These are phyloP conservation scores for Epithele typhae DNA, from an alignment of 768 basidiomycete species.

Conservation along the genomic window DNA sequence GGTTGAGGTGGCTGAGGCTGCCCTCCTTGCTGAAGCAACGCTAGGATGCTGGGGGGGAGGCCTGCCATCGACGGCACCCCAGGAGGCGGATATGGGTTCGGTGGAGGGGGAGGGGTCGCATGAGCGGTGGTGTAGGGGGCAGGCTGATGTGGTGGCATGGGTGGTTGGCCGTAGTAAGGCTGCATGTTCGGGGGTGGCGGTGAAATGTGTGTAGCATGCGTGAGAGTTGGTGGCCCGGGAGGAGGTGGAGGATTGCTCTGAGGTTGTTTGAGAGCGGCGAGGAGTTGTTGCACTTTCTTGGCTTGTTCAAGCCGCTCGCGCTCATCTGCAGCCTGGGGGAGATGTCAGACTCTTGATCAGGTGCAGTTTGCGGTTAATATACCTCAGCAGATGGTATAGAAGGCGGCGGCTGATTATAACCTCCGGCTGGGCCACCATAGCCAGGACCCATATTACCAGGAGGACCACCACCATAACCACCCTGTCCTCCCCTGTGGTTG, in stretches of 20 bases:
- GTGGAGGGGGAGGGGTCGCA: constrained; percentile 17
- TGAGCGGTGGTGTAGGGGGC: constrained; percentile 12
- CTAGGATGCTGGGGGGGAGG: constrained; percentile 67
- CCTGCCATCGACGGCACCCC: constrained; percentile 33
- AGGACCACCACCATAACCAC: constrained; percentile 24
- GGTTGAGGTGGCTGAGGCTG: constrained; percentile 29
- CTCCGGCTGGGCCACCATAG: constrained; percentile 10
- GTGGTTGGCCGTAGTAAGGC: neutral
- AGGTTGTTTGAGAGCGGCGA: constrained; percentile 75
- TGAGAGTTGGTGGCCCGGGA: constrained; percentile 29
- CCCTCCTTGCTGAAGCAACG: constrained; percentile 52
- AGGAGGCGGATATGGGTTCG: constrained; percentile 28
- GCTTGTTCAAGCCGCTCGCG: constrained; percentile 73
- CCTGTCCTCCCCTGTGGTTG: constrained; percentile 22
- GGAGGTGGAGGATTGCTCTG: constrained; percentile 29
- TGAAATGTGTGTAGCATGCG: constrained; percentile 22
- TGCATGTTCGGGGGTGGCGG: neutral
- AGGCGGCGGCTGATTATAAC: constrained; percentile 28
- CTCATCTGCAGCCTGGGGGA: constrained; percentile 54
- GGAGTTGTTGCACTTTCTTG: constrained; percentile 77
- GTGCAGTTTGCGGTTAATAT: constrained; percentile 10
- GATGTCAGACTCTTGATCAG: constrained; percentile 1
- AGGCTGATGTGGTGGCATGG: no score
- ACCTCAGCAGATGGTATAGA: constrained; percentile 31
- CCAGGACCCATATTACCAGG: constrained; percentile 25